A percentile compares a stretch with the other conserved stretches of the same genome.
phyloP scores from a whole-genome alignment of 1,284 basidiomycete species.

The Malassezia obtusa region DNA sequence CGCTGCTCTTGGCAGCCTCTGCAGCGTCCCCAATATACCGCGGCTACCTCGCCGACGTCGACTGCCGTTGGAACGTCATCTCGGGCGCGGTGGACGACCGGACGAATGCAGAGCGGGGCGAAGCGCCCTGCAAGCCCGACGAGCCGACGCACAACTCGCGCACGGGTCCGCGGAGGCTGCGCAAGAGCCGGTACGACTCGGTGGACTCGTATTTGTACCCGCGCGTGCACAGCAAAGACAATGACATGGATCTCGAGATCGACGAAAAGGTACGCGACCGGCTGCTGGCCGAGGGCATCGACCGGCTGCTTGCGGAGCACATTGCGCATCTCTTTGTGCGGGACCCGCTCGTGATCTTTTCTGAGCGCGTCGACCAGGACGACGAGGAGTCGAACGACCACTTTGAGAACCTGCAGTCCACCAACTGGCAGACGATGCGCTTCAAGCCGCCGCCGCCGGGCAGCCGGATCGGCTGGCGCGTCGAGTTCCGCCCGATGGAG shows the following conservation, averaged over 20 bases:
- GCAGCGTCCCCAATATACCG: constrained; percentile 90
- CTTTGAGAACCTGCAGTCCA: constrained; percentile 99
- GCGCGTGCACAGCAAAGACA: constrained; percentile 54
- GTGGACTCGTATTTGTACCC: constrained; percentile 75
- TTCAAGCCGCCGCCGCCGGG: constrained; percentile 88
- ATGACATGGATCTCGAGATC: constrained; percentile 74
- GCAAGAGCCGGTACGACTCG: constrained; percentile 93
- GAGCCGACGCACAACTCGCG: constrained; percentile 9
- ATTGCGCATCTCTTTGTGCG: constrained; percentile 94
- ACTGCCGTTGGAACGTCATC: constrained; percentile 97
- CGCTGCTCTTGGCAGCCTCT: constrained; percentile 88
- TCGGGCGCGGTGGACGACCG: constrained; percentile 93
- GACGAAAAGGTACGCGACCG: constrained; percentile 55
- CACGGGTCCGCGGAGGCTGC: constrained; percentile 55
- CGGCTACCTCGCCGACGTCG: constrained; percentile 88
- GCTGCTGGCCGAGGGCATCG: constrained; percentile 57
- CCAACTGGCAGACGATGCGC: constrained; percentile 97
- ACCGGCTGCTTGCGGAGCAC: constrained; percentile 77
- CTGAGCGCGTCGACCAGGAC: constrained; percentile 85
- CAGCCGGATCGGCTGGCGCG: constrained; percentile 89
- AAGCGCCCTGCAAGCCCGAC: constrained; percentile 49
- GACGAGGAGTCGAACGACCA: constrained; percentile 80
- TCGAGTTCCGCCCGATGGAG: constrained; percentile 98
- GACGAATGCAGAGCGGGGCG: constrained; percentile 81
- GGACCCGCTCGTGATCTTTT: constrained; percentile 90